phyloP scores from a whole-genome alignment of 169 alveolate genomes.

The Condylostoma magnum region DNA sequence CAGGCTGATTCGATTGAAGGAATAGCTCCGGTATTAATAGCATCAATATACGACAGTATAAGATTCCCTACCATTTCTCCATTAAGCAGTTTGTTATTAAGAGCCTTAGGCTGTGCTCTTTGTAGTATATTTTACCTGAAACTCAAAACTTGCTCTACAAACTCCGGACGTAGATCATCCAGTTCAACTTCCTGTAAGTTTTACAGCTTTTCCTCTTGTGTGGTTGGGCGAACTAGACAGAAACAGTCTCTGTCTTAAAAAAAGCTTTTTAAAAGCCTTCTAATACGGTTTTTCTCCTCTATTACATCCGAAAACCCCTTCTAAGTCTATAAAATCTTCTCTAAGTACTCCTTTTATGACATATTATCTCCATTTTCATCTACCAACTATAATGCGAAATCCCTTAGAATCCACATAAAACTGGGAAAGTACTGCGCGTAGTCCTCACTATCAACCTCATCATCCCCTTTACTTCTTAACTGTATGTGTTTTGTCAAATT shows the following conservation, averaged over 20 bases:
- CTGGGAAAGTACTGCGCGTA: slow-evolving; percentile 69
- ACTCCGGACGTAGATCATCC: slow-evolving; percentile 77
- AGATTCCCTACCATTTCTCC: slow-evolving; percentile 72
- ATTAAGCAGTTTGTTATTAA: slow-evolving; percentile 59
- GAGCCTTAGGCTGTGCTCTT: slow-evolving; percentile 60
- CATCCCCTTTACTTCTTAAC: slow-evolving; percentile 37
- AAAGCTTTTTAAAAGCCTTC: slow-evolving; percentile 66
- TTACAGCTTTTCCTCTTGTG: slow-evolving; percentile 72
- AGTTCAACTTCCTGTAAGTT: slow-evolving; percentile 64
- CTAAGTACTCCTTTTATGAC: slow-evolving; percentile 67
- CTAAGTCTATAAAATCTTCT: slow-evolving; percentile 60
- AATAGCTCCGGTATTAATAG: slow-evolving; percentile 75
- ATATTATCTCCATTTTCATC: slow-evolving; percentile 69
- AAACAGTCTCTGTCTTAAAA: slow-evolving; percentile 80
- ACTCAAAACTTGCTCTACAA: slow-evolving; percentile 67
- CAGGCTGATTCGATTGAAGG: slow-evolving; percentile 82
- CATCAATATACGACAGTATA: slow-evolving; percentile 57
- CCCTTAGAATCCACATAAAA: slow-evolving; percentile 85
- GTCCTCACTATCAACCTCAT: slow-evolving; percentile 64
- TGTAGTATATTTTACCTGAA: slow-evolving; percentile 65
- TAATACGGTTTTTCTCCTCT: slow-evolving; percentile 73
- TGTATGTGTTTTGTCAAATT: slow-evolving; percentile 76
- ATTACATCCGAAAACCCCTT: slow-evolving; percentile 69
- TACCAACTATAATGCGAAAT: slow-evolving; percentile 66
- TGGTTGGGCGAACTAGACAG: slow-evolving; percentile 78